Evolutionary conservation across 2,329 filamentous ascomycete genomes (phyloP).

Genomic region (Nigrospora osmanthi): DNA sequence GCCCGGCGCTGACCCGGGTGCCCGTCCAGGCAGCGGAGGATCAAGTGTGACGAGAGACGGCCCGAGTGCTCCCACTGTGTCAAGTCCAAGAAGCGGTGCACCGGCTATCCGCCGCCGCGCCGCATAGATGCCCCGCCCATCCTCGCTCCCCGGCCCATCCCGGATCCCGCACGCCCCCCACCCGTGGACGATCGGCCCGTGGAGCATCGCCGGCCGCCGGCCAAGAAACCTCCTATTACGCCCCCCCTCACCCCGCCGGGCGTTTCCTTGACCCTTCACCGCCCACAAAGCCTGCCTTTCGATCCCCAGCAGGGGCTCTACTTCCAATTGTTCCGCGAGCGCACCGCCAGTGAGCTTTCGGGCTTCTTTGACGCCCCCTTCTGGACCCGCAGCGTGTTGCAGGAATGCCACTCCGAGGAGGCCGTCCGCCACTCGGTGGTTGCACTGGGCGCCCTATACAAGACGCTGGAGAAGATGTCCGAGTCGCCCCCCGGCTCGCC

Average conservation of each 20-base stretch:
- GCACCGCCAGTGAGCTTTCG: conserved; percentile 55
- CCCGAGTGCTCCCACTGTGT: conserved; percentile 54
- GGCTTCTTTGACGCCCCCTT: conserved; percentile 61
- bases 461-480: conserved; percentile 52
- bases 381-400: conserved; percentile 55
- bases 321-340: conserved; percentile 53
- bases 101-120: conserved; percentile 53
- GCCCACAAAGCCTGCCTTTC: conserved; percentile 39
- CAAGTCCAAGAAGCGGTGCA: conserved; percentile 48
- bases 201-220: not conserved
- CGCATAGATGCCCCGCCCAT: conserved; percentile 22
- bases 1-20: conserved; percentile 6
- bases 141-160: conserved; percentile 16
- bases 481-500: conserved; percentile 43
- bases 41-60: conserved; percentile 60
- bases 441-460: conserved; percentile 59
- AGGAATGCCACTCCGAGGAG: conserved; percentile 53
- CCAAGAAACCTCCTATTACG: conserved; percentile 24
- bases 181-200: too few species aligned
- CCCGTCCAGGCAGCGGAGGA: conserved; percentile 43
- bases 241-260: conserved; percentile 13
- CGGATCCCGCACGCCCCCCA: too few species aligned
- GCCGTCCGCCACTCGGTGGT: conserved; percentile 59
- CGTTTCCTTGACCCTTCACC: conserved; percentile 26
- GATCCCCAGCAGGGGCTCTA: conserved; percentile 46